Percentiles rank a stretch among this genome's conserved stretches.
Conservation (phyloP, 2,329 filamentous ascomycete species). For the Plectosphaerella sp. region DNA sequence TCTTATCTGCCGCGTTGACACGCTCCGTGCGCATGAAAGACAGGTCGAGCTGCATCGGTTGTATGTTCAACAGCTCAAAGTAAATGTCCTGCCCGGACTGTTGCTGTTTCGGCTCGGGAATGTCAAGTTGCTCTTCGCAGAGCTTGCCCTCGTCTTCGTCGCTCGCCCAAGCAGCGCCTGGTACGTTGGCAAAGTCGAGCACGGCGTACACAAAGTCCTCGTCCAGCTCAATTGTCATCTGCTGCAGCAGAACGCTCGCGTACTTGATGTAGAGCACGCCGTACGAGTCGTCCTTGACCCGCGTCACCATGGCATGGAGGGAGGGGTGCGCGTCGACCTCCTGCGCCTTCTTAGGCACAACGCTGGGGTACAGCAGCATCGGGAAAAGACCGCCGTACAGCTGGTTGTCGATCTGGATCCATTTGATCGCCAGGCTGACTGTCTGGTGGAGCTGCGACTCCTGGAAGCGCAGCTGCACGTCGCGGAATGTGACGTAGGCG, state of each 20-base stretch:
- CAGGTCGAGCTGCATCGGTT: constrained; percentile 96
- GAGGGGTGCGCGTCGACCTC: constrained; percentile 97
- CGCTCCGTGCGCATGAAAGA: constrained; percentile 96
- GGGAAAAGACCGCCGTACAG: constrained; percentile 98
- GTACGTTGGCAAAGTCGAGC: constrained; percentile 90
- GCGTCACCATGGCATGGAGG: constrained; percentile 83
- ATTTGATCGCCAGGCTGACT: constrained; percentile 85
- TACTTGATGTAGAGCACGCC: constrained; percentile 99
- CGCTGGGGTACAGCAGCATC: constrained; percentile 93
- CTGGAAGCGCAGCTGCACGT: constrained; percentile 84
- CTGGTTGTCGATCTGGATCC: constrained; percentile 99
- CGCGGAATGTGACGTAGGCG: constrained; percentile 87
- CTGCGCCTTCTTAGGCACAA: constrained; percentile 93
- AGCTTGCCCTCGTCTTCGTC: constrained; percentile 74
- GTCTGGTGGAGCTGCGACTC: constrained; percentile 95
- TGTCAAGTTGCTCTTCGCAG: constrained; percentile 84
- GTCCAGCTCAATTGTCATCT: constrained; percentile 97
- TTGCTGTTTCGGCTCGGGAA: constrained; percentile 84
- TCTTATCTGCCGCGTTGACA: constrained; percentile 93
- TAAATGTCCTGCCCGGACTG: constrained; percentile 91
- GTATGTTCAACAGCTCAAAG: constrained; percentile 93
- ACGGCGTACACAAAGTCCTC: constrained; percentile 98
- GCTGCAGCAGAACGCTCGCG: constrained; percentile 85
- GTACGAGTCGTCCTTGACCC: constrained; percentile 97
- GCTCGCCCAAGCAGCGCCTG: constrained; percentile 82